Conservation (phyloP, 2,329 filamentous ascomycete genomes). For the Alternaria triticimaculans region DNA sequence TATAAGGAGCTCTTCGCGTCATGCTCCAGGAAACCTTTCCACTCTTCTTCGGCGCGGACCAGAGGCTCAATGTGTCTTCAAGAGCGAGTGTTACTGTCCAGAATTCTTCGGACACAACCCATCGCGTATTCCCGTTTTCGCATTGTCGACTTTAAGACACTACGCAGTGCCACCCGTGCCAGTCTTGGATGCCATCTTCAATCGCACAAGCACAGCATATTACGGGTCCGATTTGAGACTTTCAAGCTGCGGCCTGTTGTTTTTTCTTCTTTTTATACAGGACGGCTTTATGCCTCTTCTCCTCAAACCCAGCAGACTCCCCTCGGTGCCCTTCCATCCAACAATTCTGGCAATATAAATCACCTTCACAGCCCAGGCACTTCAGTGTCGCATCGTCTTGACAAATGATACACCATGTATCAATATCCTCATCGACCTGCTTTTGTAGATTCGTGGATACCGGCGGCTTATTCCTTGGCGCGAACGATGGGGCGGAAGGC, state of each 20-base stretch:
- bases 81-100: neutral
- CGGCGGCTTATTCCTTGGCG: conserved; percentile 48
- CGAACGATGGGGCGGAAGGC: conserved; percentile 56
- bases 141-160: neutral
- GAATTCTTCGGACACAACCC: neutral
- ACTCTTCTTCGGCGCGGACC: neutral
- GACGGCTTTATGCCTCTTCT: conserved; percentile 71
- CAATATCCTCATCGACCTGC: conserved; percentile 72
- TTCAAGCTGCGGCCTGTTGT: conserved; percentile 21
- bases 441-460: conserved; percentile 45
- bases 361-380: conserved; percentile 73
- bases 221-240: neutral
- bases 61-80: neutral
- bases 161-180: neutral
- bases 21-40: neutral
- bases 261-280: conserved; percentile 54
- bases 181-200: neutral
- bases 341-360: conserved; percentile 78
- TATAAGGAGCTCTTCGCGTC: neutral
- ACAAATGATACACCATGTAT: conserved; percentile 83
- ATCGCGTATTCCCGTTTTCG: neutral
- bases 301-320: conserved; percentile 72
- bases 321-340: conserved; percentile 83
- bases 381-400: conserved; percentile 76
- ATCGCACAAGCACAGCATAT: neutral